Evolutionary conservation across 108 stramenopile species (phyloP), one percentile per base, ranked within the genome.

Genomic region (Asterionellopsis glacialis): DNA sequence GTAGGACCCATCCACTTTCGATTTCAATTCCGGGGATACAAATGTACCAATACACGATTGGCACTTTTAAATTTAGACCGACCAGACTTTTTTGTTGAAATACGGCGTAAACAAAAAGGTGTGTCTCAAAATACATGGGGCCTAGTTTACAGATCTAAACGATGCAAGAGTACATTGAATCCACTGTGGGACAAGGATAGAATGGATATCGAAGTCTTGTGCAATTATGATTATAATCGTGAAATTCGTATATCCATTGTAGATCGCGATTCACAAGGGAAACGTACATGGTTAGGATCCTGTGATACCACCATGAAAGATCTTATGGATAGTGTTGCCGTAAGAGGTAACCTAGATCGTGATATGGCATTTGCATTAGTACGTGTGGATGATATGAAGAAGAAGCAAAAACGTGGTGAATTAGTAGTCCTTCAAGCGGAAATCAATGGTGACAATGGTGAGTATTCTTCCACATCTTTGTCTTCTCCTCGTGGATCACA

Each of bases 1-100:
- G 5, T 48, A 21, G 19, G 19, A 48, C 19, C 21, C 16, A 5
- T 48, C 47, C 2, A 48, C 21, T 21, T 48, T 48, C 47, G 47
- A 48, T 21, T 48, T 16, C 47, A 48, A 48, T 21, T 48, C 9
- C 47, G 47, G 1, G 47, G 47, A 5, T 48, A 33, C 33, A 33
- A 33, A 33, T 48, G 16, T 21, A 21, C 2, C 9, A 19, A 48
- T 9, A 48, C 47, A 19, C 47, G 47, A 2, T 9, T 21, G 19
- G 47, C 47, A 5, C 19, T 48, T 5, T 5, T 48, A 1, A 33
- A 19, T 21, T 48, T 48, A 9, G 47, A 48, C 16, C 2, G 47
- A 19, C 47, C 47, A 2, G 47, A 48, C 47, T 48, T 48, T 48
- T 48, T 16, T 48, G 21, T 48, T 1, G 47, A 48, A 48, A 48